Percentiles rank a stretch among this genome's conserved stretches.
phyloP scores from a whole-genome alignment of 768 basidiomycete genomes.

The Lactarius hatsudake region DNA sequence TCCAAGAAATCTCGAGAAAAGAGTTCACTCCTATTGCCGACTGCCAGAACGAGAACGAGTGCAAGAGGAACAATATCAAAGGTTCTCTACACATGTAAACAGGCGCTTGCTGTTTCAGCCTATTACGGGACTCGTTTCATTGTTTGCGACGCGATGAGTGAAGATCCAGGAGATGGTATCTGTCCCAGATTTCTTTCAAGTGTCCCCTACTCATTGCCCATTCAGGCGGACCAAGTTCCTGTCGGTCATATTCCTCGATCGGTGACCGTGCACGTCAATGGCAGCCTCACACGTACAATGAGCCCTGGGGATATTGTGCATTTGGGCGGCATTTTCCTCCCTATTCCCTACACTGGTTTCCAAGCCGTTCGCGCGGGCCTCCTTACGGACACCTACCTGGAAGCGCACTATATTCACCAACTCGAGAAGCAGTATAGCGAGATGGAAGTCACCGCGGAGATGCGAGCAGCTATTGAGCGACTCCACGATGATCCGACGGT shows the following conservation, averaged over 20 bases:
- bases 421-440: constrained; percentile 97
- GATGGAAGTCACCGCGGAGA: constrained; percentile 88
- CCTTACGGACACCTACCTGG: constrained; percentile 95
- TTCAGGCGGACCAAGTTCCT: constrained; percentile 95
- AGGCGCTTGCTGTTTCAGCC: constrained; percentile 82
- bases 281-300: constrained; percentile 84
- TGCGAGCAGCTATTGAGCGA: constrained; percentile 63
- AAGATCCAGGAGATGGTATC: constrained; percentile 98
- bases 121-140: constrained; percentile 99
- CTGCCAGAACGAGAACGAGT: constrained; percentile 84
- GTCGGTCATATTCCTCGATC: constrained; percentile 98
- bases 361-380: constrained; percentile 96
- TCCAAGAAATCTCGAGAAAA: constrained; percentile 93
- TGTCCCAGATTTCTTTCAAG: not conserved
- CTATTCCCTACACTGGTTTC: constrained; percentile 96
- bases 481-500: constrained; percentile 74
- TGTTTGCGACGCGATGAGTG: no score
- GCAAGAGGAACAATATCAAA: constrained; percentile 80
- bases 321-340: constrained; percentile 92
- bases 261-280: constrained; percentile 95
- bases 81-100: constrained; percentile 88
- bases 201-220: constrained; percentile 16
- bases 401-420: constrained; percentile 86
- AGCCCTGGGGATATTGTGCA: constrained; percentile 96
- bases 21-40: constrained; percentile 86